Percentiles rank a stretch among this genome's conserved stretches.
These are phyloP conservation scores for Fusarium verticillioides DNA, from an alignment of 2,329 filamentous ascomycete genomes.

Conservation along the genomic window DNA sequence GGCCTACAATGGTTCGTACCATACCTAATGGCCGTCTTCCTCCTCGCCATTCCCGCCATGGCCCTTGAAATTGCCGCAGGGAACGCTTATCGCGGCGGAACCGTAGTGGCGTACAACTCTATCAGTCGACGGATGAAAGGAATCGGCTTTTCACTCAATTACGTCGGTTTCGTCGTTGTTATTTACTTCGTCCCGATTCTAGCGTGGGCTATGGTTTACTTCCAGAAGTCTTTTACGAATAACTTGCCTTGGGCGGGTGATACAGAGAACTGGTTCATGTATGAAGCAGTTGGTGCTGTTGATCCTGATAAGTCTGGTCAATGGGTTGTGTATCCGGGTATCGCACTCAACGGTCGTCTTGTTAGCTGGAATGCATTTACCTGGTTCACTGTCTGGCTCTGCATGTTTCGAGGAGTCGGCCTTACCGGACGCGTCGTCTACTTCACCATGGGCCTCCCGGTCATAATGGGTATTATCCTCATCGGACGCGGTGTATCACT, in stretches of 20 bases:
- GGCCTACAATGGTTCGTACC: not conserved
- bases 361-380: not conserved
- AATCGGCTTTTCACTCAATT: not conserved
- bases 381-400: not conserved
- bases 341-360: not conserved
- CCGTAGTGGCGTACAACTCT: not conserved
- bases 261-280: not conserved
- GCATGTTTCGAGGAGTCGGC: not conserved
- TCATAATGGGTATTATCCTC: not conserved
- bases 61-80: not conserved
- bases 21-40: not conserved
- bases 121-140: not conserved
- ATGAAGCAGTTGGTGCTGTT: not conserved
- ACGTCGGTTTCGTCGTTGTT: not conserved
- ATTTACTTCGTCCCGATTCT: not conserved
- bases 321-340: not conserved
- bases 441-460: not conserved
- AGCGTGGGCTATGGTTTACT: not conserved
- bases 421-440: not conserved
- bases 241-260: not conserved
- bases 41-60: not conserved
- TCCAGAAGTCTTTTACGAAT: not conserved
- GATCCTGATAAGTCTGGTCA: not conserved
- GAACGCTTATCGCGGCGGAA: not conserved
- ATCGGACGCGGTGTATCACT: not conserved